Evolutionary conservation across 2,329 filamentous ascomycete species (phyloP), one percentile per base, ranked within the genome.

Genomic region (Kalmusia sp.): DNA sequence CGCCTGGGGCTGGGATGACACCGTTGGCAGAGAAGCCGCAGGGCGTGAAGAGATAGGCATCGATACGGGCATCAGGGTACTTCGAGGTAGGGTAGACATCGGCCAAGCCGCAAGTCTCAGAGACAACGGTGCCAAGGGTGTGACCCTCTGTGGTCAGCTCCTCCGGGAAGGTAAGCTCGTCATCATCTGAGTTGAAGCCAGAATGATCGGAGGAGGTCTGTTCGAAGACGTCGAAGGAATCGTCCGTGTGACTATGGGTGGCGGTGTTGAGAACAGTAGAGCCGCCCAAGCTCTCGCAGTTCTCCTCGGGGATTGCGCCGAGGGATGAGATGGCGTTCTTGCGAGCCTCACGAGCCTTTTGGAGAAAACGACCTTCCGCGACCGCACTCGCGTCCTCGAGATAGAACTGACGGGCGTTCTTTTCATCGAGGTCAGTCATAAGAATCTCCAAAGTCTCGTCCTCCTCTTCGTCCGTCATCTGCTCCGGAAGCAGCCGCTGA

Each of bases 21-120:
- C 92, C 95, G 69, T 99, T 99, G 73, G 95, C 95, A 6, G 93
- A 97, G 77, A 96, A 99, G 53, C 95, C 95, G 70, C 95, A 99
- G 0, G 95, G 95, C 1, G 90, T 92, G 80, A 99, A 99, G 49
- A 97, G 85, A 74, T 98, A 99, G 19, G 95, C 92, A 65, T 99
- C 95, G 62, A 99, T 91, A 54, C 91, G 90, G 19, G 95, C 90
- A 64, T 97, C 93, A 0, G 95, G 93, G 71, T 96, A 98, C 75
- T 89, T 88, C 54, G 87, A 87, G 38, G 86, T 87, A 4, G 95
- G 90, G 68, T 98, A 99, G 56, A 99, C 87, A 57, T 92, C 88
- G 15, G 92, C 89, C 41, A 99, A 84, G 45, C 95, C 95, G 74
- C 92, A 98, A 55, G 84, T 83, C 65, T 98, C 91, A 14, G 93